A percentile compares a stretch with the other conserved stretches of the same genome.
Evolutionary conservation across 306 rosid genomes (phyloP).

Genomic region (Prinsepia uniflora): DNA sequence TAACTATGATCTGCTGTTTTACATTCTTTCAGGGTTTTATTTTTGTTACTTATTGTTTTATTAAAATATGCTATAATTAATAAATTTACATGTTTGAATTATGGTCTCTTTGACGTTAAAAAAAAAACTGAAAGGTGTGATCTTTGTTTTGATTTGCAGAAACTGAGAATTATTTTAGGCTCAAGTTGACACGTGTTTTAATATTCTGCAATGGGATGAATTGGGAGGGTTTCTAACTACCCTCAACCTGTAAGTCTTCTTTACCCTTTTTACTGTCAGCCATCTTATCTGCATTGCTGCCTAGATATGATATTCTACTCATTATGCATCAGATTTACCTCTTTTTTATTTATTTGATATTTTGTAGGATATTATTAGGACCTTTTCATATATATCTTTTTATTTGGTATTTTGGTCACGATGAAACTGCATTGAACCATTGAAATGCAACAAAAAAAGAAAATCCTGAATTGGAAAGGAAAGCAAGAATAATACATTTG

Average conservation of each 20-base stretch:
- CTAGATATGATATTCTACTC: not conserved
- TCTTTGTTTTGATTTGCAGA: conserved; percentile 19
- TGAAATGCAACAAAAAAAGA: not conserved
- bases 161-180: conserved; percentile 30
- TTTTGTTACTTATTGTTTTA: conserved; percentile 11
- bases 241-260: conserved; percentile 30
- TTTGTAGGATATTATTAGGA: not conserved
- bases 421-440: not conserved
- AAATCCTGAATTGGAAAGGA: not conserved
- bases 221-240: conserved; percentile 11
- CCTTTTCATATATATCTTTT: too few relatives aligned
- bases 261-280: conserved; percentile 25
- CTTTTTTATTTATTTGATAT: not conserved
- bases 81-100: not conserved
- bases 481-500: not conserved
- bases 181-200: conserved; percentile 26
- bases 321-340: conserved; percentile 2
- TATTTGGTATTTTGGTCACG: too few relatives aligned
- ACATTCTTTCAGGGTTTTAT: conserved; percentile 18
- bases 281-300: conserved; percentile 14
- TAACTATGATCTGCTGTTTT: conserved; percentile 17
- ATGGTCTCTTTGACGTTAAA: not conserved
- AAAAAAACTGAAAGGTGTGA: not conserved
- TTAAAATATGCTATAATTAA: not conserved
- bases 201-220: conserved; percentile 43